Conservation (phyloP, 1,284 basidiomycete species). For the Psilocybe mexicana region DNA sequence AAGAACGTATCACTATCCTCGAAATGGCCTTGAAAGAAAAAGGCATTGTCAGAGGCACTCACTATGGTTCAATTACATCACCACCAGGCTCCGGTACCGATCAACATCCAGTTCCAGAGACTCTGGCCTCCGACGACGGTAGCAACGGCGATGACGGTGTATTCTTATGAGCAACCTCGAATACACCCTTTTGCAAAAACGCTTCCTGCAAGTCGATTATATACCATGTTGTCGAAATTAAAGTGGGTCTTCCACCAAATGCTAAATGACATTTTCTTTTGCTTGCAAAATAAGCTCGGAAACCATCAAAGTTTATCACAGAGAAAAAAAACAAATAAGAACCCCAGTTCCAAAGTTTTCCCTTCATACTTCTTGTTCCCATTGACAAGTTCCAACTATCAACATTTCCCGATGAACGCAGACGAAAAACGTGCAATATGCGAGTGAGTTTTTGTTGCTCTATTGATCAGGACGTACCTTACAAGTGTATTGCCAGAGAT, state of each 20-base stretch:
- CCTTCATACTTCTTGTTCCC: not conserved
- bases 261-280: not conserved
- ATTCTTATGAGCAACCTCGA: not conserved
- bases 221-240: too few species aligned
- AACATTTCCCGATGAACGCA: too few species aligned
- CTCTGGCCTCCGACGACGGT: not conserved
- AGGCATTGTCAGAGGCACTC: slow-evolving; percentile 47
- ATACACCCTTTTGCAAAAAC: not conserved
- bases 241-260: too few species aligned
- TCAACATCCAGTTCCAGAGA: not conserved
- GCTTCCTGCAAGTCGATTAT: not conserved
- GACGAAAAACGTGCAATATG: too few species aligned
- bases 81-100: not conserved
- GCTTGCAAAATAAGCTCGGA: not conserved
- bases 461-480: too few species aligned
- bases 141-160: not conserved
- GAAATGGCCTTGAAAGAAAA: slow-evolving; percentile 63
- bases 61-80: slow-evolving; percentile 38
- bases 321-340: not conserved
- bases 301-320: not conserved
- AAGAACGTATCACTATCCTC: slow-evolving; percentile 68
- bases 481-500: too few species aligned
- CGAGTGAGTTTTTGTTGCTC: too few species aligned
- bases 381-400: not conserved
- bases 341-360: too few species aligned